Conservation (phyloP, 306 rosid species). For the Corylus heterophylla region DNA sequence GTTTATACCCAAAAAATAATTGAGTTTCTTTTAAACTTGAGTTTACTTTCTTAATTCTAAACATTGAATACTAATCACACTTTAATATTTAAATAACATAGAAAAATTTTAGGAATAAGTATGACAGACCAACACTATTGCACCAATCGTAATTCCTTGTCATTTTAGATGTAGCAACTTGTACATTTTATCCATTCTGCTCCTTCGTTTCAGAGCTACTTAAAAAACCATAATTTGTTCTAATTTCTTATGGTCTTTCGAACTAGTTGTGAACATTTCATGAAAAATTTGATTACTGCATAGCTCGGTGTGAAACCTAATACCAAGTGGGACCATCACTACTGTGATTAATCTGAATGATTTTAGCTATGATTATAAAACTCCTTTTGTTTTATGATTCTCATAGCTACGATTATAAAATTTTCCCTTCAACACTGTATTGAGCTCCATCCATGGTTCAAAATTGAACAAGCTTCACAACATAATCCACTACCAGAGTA, state of each 20-base stretch:
- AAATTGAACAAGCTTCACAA: background rate
- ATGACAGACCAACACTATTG: background rate
- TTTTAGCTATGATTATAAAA: background rate
- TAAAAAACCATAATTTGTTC: background rate
- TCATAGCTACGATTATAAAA: background rate
- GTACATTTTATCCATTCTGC: background rate
- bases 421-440: background rate
- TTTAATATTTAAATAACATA: background rate
- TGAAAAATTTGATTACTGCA: background rate
- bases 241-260: background rate
- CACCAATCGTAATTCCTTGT: too few species aligned
- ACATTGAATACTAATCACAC: background rate
- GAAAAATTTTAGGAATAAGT: background rate
- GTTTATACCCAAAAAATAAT: background rate
- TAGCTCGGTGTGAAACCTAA: background rate
- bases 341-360: background rate
- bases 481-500: background rate
- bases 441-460: background rate
- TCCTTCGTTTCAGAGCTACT: too few species aligned
- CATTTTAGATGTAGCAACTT: background rate
- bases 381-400: background rate
- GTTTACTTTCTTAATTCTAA: background rate
- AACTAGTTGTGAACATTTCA: too few species aligned
- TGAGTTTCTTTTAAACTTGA: background rate
- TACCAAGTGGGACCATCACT: constrained; percentile 4